Conservation (phyloP, 495 filamentous ascomycete genomes). For the Ramalina intermedia region DNA sequence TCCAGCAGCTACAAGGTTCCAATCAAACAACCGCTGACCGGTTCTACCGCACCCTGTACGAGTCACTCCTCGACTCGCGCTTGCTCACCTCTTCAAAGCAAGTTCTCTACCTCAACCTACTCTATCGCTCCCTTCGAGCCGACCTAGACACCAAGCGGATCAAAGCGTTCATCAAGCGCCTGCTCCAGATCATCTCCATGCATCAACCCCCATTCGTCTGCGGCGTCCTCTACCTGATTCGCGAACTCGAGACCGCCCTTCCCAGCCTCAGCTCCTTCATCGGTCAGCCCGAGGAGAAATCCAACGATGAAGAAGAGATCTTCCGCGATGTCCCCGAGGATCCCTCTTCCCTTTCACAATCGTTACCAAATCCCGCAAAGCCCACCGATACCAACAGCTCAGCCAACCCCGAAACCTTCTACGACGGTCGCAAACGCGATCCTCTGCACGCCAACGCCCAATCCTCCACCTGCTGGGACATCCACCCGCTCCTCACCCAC, state of each 20-base stretch:
- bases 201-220: slow-evolving; percentile 90
- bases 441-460: slow-evolving; percentile 86
- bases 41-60: slow-evolving; percentile 90
- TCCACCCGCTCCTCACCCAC: slow-evolving; percentile 64
- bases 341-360: slow-evolving; percentile 16
- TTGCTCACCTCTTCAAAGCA: slow-evolving; percentile 87
- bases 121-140: slow-evolving; percentile 74
- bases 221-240: slow-evolving; percentile 73
- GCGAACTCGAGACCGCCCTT: slow-evolving; percentile 63
- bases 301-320: slow-evolving; percentile 55
- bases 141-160: slow-evolving; percentile 78
- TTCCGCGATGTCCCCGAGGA: slow-evolving; percentile 56
- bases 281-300: slow-evolving; percentile 52
- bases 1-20: slow-evolving; percentile 74
- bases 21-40: slow-evolving; percentile 70
- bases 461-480: slow-evolving; percentile 81
- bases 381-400: slow-evolving; percentile 9
- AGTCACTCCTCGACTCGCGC: slow-evolving; percentile 81
- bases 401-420: slow-evolving; percentile 19
- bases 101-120: slow-evolving; percentile 79
- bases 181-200: slow-evolving; percentile 70
- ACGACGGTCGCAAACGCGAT: slow-evolving; percentile 82
- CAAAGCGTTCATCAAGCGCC: slow-evolving; percentile 86
- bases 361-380: slow-evolving; percentile 17
- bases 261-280: slow-evolving; percentile 59